Percentiles rank a stretch among this genome's conserved stretches.
These are phyloP conservation scores for Oenanthe javanica DNA, from an alignment of 140 eudicot species.

Conservation along the genomic window DNA sequence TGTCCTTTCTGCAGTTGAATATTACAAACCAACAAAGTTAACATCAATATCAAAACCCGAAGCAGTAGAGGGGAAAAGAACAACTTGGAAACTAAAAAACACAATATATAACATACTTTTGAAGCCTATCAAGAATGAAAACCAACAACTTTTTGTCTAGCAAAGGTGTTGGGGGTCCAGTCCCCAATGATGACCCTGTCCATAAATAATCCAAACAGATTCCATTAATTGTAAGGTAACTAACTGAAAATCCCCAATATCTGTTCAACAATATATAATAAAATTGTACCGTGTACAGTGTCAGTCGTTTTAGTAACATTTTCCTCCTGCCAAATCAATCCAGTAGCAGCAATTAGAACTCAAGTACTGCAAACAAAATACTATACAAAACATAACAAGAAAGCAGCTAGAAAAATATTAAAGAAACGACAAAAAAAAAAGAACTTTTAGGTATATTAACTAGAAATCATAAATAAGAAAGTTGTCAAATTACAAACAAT, in stretches of 20 bases:
- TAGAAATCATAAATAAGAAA: conserved; percentile 10
- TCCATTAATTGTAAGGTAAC: conserved; percentile 6
- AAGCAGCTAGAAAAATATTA: conserved; percentile 14
- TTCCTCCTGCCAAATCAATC: conserved; percentile 42
- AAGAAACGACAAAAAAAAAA: conserved; percentile 26
- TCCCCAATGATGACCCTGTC: conserved; percentile 61
- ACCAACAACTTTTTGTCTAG: conserved; percentile 89
- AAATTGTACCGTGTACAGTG: conserved; percentile 52
- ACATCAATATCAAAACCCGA: conserved; percentile 15
- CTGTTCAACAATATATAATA: conserved; percentile 21
- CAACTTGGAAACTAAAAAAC: conserved; percentile 24
- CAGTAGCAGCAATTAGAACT: conserved; percentile 19
- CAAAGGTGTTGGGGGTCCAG: conserved; percentile 83
- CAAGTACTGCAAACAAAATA: background rate
- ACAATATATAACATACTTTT: conserved; percentile 45
- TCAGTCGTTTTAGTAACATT: conserved; percentile 60
- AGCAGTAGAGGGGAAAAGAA: conserved; percentile 15
- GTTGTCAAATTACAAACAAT: conserved; percentile 17
- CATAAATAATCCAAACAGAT: conserved; percentile 21
- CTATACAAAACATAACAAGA: conserved; percentile 5
- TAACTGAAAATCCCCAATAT: conserved; percentile 20
- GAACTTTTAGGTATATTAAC: conserved; percentile 28
- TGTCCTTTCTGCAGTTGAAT: conserved; percentile 73
- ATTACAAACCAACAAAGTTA: conserved; percentile 13
- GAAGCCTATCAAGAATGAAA: conserved; percentile 95